phyloP scores from a whole-genome alignment of 129 eudicot genomes.

The Flaveria brownii region DNA sequence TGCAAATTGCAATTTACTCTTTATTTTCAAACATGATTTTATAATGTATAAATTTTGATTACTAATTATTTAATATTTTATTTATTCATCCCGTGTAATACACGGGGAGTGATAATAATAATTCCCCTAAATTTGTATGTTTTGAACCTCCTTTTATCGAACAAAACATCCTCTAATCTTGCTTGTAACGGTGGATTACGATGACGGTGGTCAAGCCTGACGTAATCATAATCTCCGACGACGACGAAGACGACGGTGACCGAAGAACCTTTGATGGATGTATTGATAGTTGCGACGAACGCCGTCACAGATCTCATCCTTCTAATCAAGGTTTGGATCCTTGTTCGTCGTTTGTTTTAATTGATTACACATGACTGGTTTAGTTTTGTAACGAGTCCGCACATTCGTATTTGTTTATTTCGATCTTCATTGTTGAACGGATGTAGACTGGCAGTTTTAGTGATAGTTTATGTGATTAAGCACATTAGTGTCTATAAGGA shows the following conservation, averaged over 20 bases:
- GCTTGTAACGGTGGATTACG: conserved; percentile 1
- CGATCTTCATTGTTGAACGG: background rate
- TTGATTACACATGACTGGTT: background rate
- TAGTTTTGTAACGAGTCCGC: background rate
- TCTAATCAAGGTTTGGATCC: conserved; percentile 49
- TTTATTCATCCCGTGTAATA: too few species aligned
- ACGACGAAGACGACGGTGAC: conserved; percentile 31
- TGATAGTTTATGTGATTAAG: background rate
- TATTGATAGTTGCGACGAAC: conserved; percentile 20
- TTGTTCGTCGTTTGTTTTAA: background rate
- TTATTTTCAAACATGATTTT: too few species aligned
- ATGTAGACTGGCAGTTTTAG: background rate
- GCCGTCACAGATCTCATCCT: conserved; percentile 25
- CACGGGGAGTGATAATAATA: background rate
- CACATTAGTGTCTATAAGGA: background rate
- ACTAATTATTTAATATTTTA: too few species aligned
- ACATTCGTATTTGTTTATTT: background rate
- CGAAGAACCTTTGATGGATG: conserved; percentile 9
- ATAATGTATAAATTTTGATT: too few species aligned
- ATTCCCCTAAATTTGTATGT: conserved; percentile 4
- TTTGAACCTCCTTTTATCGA: too few species aligned
- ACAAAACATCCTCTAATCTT: background rate
- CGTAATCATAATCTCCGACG: conserved; percentile 44
- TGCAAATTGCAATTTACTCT: too few species aligned
- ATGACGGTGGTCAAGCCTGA: conserved; percentile 40